Conservation (phyloP, 164 flowering plant genomes). For the Dillenia suffruticosa region DNA sequence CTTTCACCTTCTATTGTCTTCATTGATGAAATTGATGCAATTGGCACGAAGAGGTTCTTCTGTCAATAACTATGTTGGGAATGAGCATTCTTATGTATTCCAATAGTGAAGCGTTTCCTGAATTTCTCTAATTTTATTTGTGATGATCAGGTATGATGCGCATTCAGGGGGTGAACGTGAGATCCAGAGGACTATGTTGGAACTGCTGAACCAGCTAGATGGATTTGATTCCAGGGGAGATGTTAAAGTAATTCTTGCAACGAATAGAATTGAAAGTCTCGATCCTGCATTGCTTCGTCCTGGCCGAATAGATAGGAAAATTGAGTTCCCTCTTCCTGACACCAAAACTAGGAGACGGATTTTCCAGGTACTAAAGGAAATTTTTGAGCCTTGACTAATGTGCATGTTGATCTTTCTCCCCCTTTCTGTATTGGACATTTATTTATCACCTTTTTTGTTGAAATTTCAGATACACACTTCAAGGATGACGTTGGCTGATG, state of each 20-base stretch:
- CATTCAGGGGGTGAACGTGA: slow-evolving; percentile 97
- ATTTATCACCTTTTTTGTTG: background rate
- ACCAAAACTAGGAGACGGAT: slow-evolving; percentile 87
- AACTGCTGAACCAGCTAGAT: slow-evolving; percentile 84
- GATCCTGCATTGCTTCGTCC: slow-evolving; percentile 95
- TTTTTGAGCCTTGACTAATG: background rate
- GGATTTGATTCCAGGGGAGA: slow-evolving; percentile 95
- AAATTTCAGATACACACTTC: slow-evolving; percentile 71
- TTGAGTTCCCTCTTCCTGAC: slow-evolving; percentile 94
- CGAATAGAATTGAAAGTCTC: slow-evolving; percentile 83
- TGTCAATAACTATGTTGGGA: background rate
- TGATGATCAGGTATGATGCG: slow-evolving; percentile 68
- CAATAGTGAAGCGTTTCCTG: background rate
- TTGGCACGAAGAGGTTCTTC: slow-evolving; percentile 82
- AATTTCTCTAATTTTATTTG: slow-evolving; percentile 1
- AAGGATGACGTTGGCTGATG: slow-evolving; percentile 90
- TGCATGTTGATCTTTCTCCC: background rate
- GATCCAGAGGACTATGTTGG: slow-evolving; percentile 94
- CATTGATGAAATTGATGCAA: slow-evolving; percentile 95
- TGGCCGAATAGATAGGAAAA: slow-evolving; percentile 87
- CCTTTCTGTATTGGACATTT: background rate
- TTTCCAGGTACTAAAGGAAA: slow-evolving; percentile 50
- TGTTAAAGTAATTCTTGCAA: slow-evolving; percentile 93
- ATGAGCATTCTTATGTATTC: background rate
- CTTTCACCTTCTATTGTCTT: slow-evolving; percentile 94